Evolutionary conservation across 441 rosid species (phyloP).

Genomic region (Breynia disticha): DNA sequence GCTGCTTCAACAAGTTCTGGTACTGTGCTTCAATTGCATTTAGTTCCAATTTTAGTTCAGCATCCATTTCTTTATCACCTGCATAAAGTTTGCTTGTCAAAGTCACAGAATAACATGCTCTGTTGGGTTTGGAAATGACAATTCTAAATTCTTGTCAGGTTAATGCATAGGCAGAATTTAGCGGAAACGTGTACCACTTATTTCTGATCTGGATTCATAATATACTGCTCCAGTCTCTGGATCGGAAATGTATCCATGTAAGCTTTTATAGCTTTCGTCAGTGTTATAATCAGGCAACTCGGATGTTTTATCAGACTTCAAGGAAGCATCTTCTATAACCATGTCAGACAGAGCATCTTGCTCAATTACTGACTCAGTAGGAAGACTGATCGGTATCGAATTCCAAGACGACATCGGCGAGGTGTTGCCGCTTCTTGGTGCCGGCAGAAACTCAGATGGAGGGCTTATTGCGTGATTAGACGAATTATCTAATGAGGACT

Average conservation of each 20-base stretch:
- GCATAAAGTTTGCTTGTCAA: slow-evolving; percentile 22
- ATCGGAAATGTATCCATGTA: slow-evolving; percentile 22
- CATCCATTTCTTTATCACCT: slow-evolving; percentile 19
- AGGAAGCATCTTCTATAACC: slow-evolving; percentile 24
- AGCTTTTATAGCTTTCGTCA: slow-evolving; percentile 27
- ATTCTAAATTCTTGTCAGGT: slow-evolving; percentile 4
- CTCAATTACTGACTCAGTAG: slow-evolving; percentile 15
- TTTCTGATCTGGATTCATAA: slow-evolving; percentile 7
- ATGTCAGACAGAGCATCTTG: slow-evolving; percentile 41
- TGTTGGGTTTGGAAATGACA: slow-evolving; percentile 17
- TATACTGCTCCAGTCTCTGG: slow-evolving; percentile 21
- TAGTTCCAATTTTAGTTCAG: slow-evolving; percentile 36
- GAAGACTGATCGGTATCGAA: slow-evolving; percentile 20
- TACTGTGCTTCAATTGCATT: slow-evolving; percentile 32
- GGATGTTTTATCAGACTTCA: slow-evolving; percentile 20
- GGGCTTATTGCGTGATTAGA: slow-evolving; percentile 12
- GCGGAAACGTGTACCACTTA: neutral
- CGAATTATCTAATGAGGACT: slow-evolving; percentile 17
- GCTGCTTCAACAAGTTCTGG: slow-evolving; percentile 36
- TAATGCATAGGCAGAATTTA: slow-evolving; percentile 8
- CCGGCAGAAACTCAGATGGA: slow-evolving; percentile 7
- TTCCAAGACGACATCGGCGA: slow-evolving; percentile 19
- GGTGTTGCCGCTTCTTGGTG: slow-evolving; percentile 16
- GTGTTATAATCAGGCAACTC: slow-evolving; percentile 30
- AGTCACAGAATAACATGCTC: slow-evolving; percentile 19